Evolutionary conservation across 257 asterid species (phyloP), one percentile per base, ranked within the genome.

Genomic region (Primulina tabacum): DNA sequence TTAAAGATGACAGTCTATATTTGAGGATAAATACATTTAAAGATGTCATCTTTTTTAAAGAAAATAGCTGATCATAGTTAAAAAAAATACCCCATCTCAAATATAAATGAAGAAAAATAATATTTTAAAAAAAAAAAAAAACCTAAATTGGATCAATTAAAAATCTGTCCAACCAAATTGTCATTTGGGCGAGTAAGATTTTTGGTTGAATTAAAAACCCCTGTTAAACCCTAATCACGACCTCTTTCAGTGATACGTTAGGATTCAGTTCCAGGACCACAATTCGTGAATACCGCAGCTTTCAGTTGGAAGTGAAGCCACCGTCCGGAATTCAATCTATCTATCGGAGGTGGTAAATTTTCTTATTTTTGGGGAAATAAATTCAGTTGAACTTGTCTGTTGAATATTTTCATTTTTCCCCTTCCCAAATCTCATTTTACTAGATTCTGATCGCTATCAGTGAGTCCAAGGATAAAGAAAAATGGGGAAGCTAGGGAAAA

Each of bases 401-500:
- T 43, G 53, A 4, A 11, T 43, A 43, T 11, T 3, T 43, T 43
- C 4, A 3, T 43, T 43, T 61, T 30, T 12, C 50, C 50, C 8
- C 65, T 17, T 12, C 20, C 0, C 5, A 7, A 28, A 30, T 12
- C 24, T 21, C 21, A 62, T 16, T 62, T 33, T 62, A 4, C 21
- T 30, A 34, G 30, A 16, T 33, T 61, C 3, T 28, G 29, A 28
- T 62, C 33, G 17, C 11, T 62, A 52, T 7, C 35, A 62, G 24
- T 21, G 67, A 62, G 14, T 16, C 3, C 30, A 34, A 40, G 61
- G 52, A 58, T 33, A 4, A 69, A 65, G 55, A 28, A 8, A 64
- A 43, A 90, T 91, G 97, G 96, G 90, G 71, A 94, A 94, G 80
- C 83, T 94, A 10, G 96, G 99, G 68, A 91, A 88, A 88, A 94